phyloP scores from a whole-genome alignment of 768 basidiomycete species.

The Mycena crocata region DNA sequence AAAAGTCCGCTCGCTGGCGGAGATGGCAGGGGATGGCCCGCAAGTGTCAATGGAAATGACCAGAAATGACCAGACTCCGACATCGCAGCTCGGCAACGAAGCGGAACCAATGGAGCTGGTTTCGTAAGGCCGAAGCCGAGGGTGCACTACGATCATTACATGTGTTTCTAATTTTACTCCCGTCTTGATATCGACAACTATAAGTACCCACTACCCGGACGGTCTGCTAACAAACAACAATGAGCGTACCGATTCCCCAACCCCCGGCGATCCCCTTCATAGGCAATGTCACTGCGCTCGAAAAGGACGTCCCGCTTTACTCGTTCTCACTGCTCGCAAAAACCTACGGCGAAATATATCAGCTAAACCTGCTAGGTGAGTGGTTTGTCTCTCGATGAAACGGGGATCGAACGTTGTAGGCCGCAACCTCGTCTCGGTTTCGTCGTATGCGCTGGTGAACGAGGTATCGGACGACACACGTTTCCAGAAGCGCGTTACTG shows the following conservation, averaged over 20 bases:
- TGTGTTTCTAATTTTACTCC: too few relatives aligned
- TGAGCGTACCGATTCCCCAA: constrained; percentile 54
- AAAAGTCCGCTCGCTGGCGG: too few relatives aligned
- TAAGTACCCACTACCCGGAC: too few relatives aligned
- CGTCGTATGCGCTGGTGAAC: constrained; percentile 50
- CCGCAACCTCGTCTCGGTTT: constrained; percentile 42
- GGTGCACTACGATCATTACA: too few relatives aligned
- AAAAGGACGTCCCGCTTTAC: constrained; percentile 49
- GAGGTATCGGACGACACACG: constrained; percentile 56
- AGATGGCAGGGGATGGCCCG: too few relatives aligned
- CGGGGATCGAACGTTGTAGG: constrained; percentile 6
- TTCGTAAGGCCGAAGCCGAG: too few relatives aligned
- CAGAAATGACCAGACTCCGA: too few relatives aligned
- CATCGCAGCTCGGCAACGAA: too few relatives aligned
- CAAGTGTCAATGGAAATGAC: too few relatives aligned
- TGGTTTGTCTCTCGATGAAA: background rate
- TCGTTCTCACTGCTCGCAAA: constrained; percentile 50
- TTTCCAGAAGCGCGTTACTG: constrained; percentile 53
- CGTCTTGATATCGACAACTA: too few relatives aligned
- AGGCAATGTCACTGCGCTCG: constrained; percentile 51
- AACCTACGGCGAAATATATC: constrained; percentile 55
- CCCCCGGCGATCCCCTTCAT: constrained; percentile 56
- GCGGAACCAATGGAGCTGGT: too few relatives aligned
- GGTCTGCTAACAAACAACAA: too few relatives aligned
- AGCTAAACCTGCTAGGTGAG: constrained; percentile 50